A percentile compares a stretch with the other conserved stretches of the same genome.
Evolutionary conservation across 768 basidiomycete species (phyloP).

Genomic region (Termitomyces heimii): DNA sequence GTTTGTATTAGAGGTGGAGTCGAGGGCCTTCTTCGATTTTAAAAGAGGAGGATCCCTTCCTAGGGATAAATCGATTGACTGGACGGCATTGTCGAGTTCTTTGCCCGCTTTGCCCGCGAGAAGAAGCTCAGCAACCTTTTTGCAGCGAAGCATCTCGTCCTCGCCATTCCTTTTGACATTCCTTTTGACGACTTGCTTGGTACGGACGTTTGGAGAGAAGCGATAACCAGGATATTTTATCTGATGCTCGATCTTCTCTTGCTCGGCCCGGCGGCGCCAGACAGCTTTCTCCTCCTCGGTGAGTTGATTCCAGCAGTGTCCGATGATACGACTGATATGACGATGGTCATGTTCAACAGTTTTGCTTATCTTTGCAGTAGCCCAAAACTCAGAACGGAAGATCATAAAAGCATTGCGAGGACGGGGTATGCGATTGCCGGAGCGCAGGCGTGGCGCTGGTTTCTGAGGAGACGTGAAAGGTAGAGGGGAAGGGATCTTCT

Average conservation of each 20-base stretch:
- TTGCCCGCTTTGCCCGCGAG: conserved; percentile 43
- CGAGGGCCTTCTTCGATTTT: not conserved
- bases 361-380: conserved; percentile 40
- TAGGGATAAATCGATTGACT: conserved; percentile 19
- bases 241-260: conserved; percentile 45
- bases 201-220: conserved; percentile 40
- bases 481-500: not conserved
- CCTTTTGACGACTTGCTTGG: conserved; percentile 39
- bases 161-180: conserved; percentile 46
- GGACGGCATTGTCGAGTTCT: conserved; percentile 41
- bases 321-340: conserved; percentile 52
- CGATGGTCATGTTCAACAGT: conserved; percentile 51
- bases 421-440: conserved; percentile 56
- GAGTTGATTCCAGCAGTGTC: conserved; percentile 48
- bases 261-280: conserved; percentile 46
- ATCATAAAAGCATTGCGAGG: conserved; percentile 85
- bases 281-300: conserved; percentile 41
- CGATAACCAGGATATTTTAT: conserved; percentile 48
- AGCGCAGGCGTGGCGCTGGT: conserved; percentile 17
- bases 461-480: conserved; percentile 12
- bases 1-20: not conserved
- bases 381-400: conserved; percentile 56
- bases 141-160: conserved; percentile 43
- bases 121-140: conserved; percentile 43
- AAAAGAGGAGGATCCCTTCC: conserved; percentile 5